Evolutionary conservation across 768 basidiomycete genomes (phyloP), one percentile per base, ranked within the genome.

Genomic region (Hygrophoropsis aurantiaca): DNA sequence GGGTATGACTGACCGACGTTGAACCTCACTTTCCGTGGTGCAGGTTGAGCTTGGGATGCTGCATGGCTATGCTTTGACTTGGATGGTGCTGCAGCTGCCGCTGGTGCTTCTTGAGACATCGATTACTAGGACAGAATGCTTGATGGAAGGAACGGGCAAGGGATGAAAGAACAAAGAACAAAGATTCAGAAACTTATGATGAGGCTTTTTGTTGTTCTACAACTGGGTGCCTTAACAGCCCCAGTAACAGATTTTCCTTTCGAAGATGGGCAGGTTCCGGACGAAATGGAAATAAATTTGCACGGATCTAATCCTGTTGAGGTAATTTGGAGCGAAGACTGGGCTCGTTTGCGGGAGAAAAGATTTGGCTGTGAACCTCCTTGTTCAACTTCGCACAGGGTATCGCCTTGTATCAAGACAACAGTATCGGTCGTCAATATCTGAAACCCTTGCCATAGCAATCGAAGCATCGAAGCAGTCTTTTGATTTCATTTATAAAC

Each of bases 11-110:
- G 43, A 81, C 89, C 89, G 57, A 91, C 89, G 71, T 91, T 91
- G 75, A 91, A 91, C 51, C 89, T 81, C 40, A 91, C 89, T 75
- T 90, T 91, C 58, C 89, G 78, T 18, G 89, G 87, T 11, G 86
- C 79, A 35, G 78, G 57, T 24, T 69, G 67, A 15, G 72, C 69
- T 50, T 76, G 75, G 3, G 77, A 70, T 18, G 74, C 54, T 1
- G 70, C 68, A 54, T 77, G 72, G n/a, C 64, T 49, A 18, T 78
- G 74, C 64, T 78, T 78, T n/a, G 75, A 61, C 42, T 68, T 70
- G 26, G 65, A 54, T 21, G 58, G 51, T 11, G 62, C 50, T 39
- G 55, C 44, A 19, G 58, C 52, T 9, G 26, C 35, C 23, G 62
- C 34, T 16, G 56, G 13, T 11, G 50, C 46, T 43, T 51, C 36